phyloP scores from a whole-genome alignment of 208 protist genomes.

The Leishmania amazonensis region DNA sequence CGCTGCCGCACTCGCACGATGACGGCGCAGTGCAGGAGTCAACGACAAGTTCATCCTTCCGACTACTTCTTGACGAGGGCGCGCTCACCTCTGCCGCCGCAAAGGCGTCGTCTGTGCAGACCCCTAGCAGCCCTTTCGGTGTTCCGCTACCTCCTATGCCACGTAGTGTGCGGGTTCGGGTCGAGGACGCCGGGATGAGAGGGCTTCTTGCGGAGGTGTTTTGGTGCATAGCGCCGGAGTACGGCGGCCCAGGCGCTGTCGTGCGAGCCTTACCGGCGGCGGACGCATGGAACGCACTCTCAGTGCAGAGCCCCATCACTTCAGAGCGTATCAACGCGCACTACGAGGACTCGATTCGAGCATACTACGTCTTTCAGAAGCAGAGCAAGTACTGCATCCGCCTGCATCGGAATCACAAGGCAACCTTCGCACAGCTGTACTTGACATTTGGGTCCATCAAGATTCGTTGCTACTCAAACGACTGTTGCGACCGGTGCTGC shows the following conservation, averaged over 20 bases:
- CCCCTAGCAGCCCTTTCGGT: conserved; percentile 31
- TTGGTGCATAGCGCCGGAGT: conserved; percentile 60
- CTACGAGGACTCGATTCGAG: conserved; percentile 78
- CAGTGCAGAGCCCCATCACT: conserved; percentile 23
- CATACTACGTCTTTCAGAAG: conserved; percentile 87
- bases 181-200: conserved; percentile 50
- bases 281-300: not conserved
- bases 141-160: conserved; percentile 47
- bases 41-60: not conserved
- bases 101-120: not conserved
- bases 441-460: conserved; percentile 91
- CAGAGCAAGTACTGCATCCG: conserved; percentile 73
- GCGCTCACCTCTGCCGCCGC: not conserved
- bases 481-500: conserved; percentile 79
- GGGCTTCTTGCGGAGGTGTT: conserved; percentile 74
- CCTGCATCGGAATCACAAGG: conserved; percentile 56
- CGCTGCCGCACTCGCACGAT: not conserved
- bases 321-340: conserved; percentile 61
- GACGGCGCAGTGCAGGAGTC: not conserved
- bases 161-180: conserved; percentile 40
- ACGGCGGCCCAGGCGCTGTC: conserved; percentile 10
- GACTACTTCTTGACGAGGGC: conserved; percentile 3
- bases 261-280: not conserved
- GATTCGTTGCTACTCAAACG: conserved; percentile 88
- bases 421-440: conserved; percentile 85